These are phyloP conservation scores for Botryotinia convoluta DNA, from an alignment of 2,329 filamentous ascomycete species.

Conservation along the genomic window DNA sequence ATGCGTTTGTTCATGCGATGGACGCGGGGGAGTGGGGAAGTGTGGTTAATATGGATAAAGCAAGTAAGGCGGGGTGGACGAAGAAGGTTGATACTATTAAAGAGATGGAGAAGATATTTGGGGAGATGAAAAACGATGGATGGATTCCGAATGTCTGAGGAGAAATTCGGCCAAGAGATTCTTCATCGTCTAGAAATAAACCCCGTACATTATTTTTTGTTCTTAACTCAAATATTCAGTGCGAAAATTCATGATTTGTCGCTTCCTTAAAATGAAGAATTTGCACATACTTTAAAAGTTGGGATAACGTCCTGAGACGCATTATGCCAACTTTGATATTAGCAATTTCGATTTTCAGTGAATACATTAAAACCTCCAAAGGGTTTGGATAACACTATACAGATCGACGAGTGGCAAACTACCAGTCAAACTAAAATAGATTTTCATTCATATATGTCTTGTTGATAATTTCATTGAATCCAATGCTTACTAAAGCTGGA, in stretches of 20 bases:
- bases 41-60: slow-evolving; percentile 16
- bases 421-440: neutral
- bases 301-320: neutral
- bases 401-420: neutral
- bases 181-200: neutral
- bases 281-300: neutral
- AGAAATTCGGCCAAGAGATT: neutral
- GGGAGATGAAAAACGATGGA: slow-evolving; percentile 15
- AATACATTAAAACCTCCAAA: neutral
- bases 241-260: neutral
- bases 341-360: neutral
- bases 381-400: neutral
- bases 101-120: slow-evolving; percentile 16
- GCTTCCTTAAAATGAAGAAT: neutral
- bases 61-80: slow-evolving; percentile 10
- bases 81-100: slow-evolving; percentile 5
- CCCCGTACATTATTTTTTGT: neutral
- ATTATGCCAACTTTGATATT: neutral
- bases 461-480: neutral
- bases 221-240: neutral
- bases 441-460: neutral
- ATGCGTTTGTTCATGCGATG: slow-evolving; percentile 12
- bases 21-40: slow-evolving; percentile 10
- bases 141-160: slow-evolving; percentile 1
- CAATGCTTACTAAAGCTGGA: neutral